phyloP scores from a whole-genome alignment of 257 asterid species.

The Catharanthus roseus region DNA sequence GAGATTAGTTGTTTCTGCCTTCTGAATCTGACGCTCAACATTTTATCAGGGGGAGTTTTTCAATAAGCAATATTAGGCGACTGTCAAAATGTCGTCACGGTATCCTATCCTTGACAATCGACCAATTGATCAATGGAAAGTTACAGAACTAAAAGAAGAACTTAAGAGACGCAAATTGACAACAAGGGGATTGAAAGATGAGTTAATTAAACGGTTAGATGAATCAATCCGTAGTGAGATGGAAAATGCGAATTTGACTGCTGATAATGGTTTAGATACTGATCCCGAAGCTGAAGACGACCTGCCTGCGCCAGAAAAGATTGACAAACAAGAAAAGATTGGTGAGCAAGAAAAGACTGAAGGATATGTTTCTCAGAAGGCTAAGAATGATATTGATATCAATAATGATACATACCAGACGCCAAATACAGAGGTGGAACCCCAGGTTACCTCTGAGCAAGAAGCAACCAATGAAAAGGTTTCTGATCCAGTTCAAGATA shows the following conservation, averaged over 20 bases:
- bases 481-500: neutral
- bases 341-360: constrained; percentile 22
- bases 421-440: constrained; percentile 2
- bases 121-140: constrained; percentile 89
- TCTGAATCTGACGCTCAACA: neutral
- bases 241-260: constrained; percentile 25
- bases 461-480: neutral
- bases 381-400: neutral
- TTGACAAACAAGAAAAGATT: constrained; percentile 22
- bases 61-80: constrained; percentile 14
- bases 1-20: neutral
- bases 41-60: constrained; percentile 30
- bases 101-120: constrained; percentile 53
- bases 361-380: neutral
- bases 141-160: constrained; percentile 89
- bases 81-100: constrained; percentile 64
- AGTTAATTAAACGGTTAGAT: constrained; percentile 66
- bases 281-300: constrained; percentile 23
- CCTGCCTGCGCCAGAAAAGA: constrained; percentile 24
- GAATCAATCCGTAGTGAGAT: constrained; percentile 60
- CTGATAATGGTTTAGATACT: constrained; percentile 23
- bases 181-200: constrained; percentile 78
- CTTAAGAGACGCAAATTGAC: constrained; percentile 68
- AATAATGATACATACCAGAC: neutral
- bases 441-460: constrained; percentile 9